Evolutionary conservation across 371 early-diverging fungal genomes (phyloP), one percentile per base, ranked within the genome.

Genomic region (Mucor racemosus): DNA sequence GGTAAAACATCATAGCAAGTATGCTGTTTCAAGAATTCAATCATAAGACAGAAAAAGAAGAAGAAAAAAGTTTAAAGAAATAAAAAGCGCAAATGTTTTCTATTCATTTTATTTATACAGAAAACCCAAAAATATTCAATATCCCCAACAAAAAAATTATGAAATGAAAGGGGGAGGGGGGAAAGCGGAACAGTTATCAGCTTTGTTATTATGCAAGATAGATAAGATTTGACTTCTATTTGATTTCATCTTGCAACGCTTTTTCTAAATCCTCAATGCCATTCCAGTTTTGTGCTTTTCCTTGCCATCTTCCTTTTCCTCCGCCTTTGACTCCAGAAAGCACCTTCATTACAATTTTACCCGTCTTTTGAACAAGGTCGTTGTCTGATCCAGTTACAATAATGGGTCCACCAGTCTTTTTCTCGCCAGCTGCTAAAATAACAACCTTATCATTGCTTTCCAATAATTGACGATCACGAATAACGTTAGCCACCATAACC

Each of bases 1-100:
- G 95, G 94, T 58, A 96, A 80, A 57, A 95, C 84, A 71, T 95
- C 95, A 72, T 94, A 94, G 21, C 86, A 85, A 14, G 86, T 84
- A 74, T 91, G 92, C 56, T 86, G 84, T 65, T 88, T 88, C 63
- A 91, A 77, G 58, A 91, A 91, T 19, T 71, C 62, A 10, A 70
- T 73, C 76, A 80, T 79, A 54, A 36, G 31, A 21, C 41, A 41
- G 41, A 34, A n/a, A 10, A 48, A 58, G 36, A 35, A 34, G 33
- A 41, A 42, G 7, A 60, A 14, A 42, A 14, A 66, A 13, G 53
- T 17, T 33, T 44, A 36, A 42, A 56, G 55, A 55, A n/a, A 7
- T 19, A 11, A 40, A 57, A 61, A n/a, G 17, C 26, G 26, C 26
- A 26, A 26, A 26, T 26, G 26, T 26, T 1, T 26, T 26, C 26